These are phyloP conservation scores for Nowakowskiella sp. DNA, from an alignment of 192 early-diverging fungal genomes.

Conservation along the genomic window DNA sequence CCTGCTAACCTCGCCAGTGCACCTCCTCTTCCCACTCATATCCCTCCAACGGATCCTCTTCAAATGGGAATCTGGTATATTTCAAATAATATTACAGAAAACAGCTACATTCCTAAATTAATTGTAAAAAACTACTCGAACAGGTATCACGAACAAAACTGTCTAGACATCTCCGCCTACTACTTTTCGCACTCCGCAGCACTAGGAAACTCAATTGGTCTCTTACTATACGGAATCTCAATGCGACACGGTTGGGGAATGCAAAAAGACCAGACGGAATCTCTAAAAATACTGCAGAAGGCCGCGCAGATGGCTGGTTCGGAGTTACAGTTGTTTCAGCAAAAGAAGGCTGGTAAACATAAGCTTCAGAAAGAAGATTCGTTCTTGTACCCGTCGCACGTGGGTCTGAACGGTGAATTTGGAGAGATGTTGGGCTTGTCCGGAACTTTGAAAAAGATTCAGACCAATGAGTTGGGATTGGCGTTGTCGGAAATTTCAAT, in stretches of 20 bases:
- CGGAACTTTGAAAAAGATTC: constrained; percentile 4
- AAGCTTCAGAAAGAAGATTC: neutral
- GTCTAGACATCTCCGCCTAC: constrained; percentile 37
- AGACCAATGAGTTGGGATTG: constrained; percentile 23
- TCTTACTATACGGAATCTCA: constrained; percentile 45
- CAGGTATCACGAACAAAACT: constrained; percentile 33
- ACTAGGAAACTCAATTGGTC: constrained; percentile 27
- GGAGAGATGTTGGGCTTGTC: too few species aligned
- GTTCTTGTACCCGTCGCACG: constrained; percentile 8
- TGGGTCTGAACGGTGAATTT: too few species aligned
- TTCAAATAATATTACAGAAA: too few species aligned
- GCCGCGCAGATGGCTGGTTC: constrained; percentile 25
- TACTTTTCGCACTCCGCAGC: constrained; percentile 40
- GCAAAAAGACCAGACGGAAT: constrained; percentile 25
- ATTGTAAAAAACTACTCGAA: neutral
- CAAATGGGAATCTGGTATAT: constrained; percentile 31
- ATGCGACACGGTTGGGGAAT: constrained; percentile 45
- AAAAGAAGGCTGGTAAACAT: neutral
- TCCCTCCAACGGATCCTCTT: constrained; percentile 31
- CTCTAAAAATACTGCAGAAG: constrained; percentile 21
- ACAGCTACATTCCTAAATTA: neutral
- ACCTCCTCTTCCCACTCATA: constrained; percentile 6
- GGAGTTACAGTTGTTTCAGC: constrained; percentile 6
- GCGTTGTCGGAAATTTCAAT: constrained; percentile 40
- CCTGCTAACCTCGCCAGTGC: constrained; percentile 11